These are phyloP conservation scores for Chlorella vulgaris DNA, from an alignment of 139 green algal genomes.

Conservation along the genomic window DNA sequence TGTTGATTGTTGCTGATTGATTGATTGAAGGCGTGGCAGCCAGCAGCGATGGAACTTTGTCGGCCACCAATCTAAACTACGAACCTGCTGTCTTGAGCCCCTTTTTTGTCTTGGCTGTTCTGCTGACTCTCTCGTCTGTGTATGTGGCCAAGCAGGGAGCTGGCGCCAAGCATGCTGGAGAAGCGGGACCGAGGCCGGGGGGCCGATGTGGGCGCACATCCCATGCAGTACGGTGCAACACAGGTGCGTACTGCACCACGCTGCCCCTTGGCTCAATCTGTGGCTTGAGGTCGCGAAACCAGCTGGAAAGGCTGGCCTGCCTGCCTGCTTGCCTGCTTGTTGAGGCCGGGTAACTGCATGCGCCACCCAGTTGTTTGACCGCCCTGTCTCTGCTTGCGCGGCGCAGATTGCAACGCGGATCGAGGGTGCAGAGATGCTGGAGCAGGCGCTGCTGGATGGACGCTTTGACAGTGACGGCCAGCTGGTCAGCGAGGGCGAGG, in stretches of 20 bases:
- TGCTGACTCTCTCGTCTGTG: not conserved
- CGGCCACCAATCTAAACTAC: no score
- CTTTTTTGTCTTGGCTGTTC: not conserved
- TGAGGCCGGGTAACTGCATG: no score
- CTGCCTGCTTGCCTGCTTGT: not conserved
- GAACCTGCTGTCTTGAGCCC: no score
- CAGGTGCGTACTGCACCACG: not conserved
- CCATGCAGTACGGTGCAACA: conserved; percentile 64
- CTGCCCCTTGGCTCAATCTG: not conserved
- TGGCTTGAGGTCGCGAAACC: no score
- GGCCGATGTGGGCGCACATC: conserved; percentile 67
- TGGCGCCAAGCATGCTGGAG: conserved; percentile 88
- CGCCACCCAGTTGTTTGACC: no score
- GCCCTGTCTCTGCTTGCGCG: not conserved
- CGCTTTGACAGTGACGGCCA: conserved; percentile 40
- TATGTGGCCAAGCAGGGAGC: conserved; percentile 66
- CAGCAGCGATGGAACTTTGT: no score
- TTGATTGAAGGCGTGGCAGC: no score
- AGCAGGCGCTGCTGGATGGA: conserved; percentile 61
- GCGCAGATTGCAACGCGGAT: conserved; percentile 60
- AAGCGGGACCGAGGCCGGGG: conserved; percentile 90
- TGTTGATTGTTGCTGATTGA: no score
- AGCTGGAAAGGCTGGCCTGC: no score
- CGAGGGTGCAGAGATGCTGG: conserved; percentile 86
- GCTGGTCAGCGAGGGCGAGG: conserved; percentile 44